Percentiles rank a stretch among this genome's conserved stretches.
Evolutionary conservation across 2,329 filamentous ascomycete genomes (phyloP).

Genomic region (Alternaria novae-zelandiae): DNA sequence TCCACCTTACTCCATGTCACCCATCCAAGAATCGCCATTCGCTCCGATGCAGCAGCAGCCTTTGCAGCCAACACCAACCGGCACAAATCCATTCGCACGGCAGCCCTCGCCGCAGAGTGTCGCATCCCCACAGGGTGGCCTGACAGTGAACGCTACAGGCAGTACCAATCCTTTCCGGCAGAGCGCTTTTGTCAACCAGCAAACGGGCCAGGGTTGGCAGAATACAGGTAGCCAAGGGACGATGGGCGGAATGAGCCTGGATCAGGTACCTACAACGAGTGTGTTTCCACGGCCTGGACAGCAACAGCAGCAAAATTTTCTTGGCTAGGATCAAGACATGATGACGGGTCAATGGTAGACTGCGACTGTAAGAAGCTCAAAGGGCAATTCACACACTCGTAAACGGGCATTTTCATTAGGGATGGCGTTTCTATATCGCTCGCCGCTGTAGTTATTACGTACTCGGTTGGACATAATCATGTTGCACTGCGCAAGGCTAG

Average conservation of each 20-base stretch:
- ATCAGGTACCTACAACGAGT: slow-evolving; percentile 78
- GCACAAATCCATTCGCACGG: slow-evolving; percentile 75
- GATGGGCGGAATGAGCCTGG: slow-evolving; percentile 74
- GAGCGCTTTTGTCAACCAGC: slow-evolving; percentile 85
- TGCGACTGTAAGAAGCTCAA: not conserved
- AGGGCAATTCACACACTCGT: not conserved
- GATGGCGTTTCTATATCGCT: slow-evolving; percentile 1
- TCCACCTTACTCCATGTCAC: slow-evolving; percentile 35
- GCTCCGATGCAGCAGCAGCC: slow-evolving; percentile 44
- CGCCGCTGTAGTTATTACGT: slow-evolving; percentile 1
- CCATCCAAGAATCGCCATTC: slow-evolving; percentile 43
- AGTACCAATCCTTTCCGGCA: slow-evolving; percentile 96
- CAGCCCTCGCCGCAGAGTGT: slow-evolving; percentile 52
- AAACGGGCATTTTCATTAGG: slow-evolving; percentile 3
- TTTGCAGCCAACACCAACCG: slow-evolving; percentile 66
- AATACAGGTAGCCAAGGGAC: slow-evolving; percentile 73
- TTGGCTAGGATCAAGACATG: slow-evolving; percentile 25
- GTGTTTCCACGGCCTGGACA: slow-evolving; percentile 83
- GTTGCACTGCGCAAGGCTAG: not conserved
- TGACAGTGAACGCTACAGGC: slow-evolving; percentile 77
- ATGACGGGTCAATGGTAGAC: not conserved
- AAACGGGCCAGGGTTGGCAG: slow-evolving; percentile 89
- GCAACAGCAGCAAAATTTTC: slow-evolving; percentile 39
- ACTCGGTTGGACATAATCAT: slow-evolving; percentile 2
- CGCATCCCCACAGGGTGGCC: slow-evolving; percentile 42